Base-by-base conservation (phyloP, 371 early-diverging fungal species). In the Funneliformis caledonium region DNA sequence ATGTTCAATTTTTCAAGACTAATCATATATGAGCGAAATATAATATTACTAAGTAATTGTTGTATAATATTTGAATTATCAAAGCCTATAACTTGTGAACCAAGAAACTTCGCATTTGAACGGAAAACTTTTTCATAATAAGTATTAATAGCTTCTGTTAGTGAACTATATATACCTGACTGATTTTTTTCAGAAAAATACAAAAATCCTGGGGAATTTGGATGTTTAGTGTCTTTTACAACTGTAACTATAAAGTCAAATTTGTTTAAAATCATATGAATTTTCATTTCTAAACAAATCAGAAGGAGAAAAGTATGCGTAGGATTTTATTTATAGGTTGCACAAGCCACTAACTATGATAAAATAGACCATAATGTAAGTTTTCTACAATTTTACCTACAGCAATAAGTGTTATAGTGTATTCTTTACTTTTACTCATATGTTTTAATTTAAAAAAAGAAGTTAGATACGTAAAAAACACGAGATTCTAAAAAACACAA, bases 341-440 rank as follows among this genome's bases (percentile, higher is more conserved):
- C 19, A n/a, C 5, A 42, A 68, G 19, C 45, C 45, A 68, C 69
- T 43, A 68, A 43, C 43, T 19, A 42, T 11, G 16, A 43, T 16
- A 68, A 68, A 68, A 68, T 68, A 16, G 69, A 19, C 1, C 16
- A 68, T 16, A 68, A 33, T 68, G 69, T 42, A 68, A 68, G 19
- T 45, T n/a, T n/a, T n/a, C n/a, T n/a, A n/a, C n/a, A n/a, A n/a
- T n/a, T n/a, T n/a, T n/a, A n/a, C n/a, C n/a, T n/a, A n/a, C n/a
- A 43, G 16, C 43, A 68, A 68, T 12, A 42, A 68, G 42, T 42
- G 6, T 68, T 68, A 16, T 43, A 43, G 16, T 7, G 2, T 12
- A 42, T 43, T 68, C 43, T 42, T 31, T 42, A 33, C 19, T 12
- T 68, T 68, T 68, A 12, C 8, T 42, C 69, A 68, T 68, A 65